Percentiles rank a stretch among this genome's conserved stretches.
phyloP scores from a whole-genome alignment of 805 yeast genomes.

The Candida takata region DNA sequence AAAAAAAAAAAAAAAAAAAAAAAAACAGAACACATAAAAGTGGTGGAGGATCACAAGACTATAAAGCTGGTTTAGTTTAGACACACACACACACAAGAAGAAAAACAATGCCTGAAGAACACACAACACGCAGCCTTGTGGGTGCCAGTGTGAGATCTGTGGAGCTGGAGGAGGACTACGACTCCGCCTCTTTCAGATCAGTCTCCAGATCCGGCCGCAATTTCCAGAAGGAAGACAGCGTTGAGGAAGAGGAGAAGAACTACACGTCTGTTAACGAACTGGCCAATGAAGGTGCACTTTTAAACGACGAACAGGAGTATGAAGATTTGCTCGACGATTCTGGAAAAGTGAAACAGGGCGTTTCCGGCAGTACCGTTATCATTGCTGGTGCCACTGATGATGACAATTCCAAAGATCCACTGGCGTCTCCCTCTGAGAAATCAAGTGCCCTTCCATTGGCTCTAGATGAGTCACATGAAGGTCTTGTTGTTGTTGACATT shows the following conservation, averaged over 20 bases:
- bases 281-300: slow-evolving; percentile 42
- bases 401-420: slow-evolving; percentile 4
- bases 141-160: slow-evolving; percentile 21
- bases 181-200: slow-evolving; percentile 7
- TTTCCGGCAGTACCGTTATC: slow-evolving; percentile 10
- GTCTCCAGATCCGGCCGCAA: slow-evolving; percentile 11
- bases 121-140: slow-evolving; percentile 17
- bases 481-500: slow-evolving; percentile 22
- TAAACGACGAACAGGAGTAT: slow-evolving; percentile 50
- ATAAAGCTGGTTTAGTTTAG: too few species aligned
- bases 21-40: neutral
- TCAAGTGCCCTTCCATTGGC: slow-evolving; percentile 5
- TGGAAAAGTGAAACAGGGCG: slow-evolving; percentile 39
- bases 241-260: slow-evolving; percentile 9
- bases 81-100: too few species aligned
- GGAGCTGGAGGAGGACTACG: slow-evolving; percentile 12
- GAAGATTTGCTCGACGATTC: slow-evolving; percentile 44
- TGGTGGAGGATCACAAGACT: neutral
- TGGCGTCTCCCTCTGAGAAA: too few species aligned
- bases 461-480: slow-evolving; percentile 14
- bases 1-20: too few species aligned
- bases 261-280: slow-evolving; percentile 29
- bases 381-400: slow-evolving; percentile 11
- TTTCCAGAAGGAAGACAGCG: neutral
- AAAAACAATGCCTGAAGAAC: slow-evolving; percentile 7